Percentiles rank a stretch among this genome's conserved stretches.
These are phyloP conservation scores for Brassica nigra DNA, from an alignment of 345 rosid species.

Conservation along the genomic window DNA sequence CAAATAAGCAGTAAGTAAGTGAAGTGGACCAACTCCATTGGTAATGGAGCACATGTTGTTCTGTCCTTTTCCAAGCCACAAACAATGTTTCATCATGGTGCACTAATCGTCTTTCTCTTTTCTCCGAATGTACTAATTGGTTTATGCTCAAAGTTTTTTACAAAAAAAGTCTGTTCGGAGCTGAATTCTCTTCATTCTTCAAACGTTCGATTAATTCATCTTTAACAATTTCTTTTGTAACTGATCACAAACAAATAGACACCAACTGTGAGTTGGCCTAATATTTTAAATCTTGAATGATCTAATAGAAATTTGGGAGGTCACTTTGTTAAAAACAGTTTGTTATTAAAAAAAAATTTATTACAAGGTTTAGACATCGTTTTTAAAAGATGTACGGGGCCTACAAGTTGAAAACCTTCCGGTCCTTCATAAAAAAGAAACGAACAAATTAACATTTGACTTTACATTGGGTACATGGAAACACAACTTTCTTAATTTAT, in stretches of 20 bases:
- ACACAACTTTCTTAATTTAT: background rate
- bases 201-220: background rate
- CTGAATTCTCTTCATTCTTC: background rate
- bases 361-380: background rate
- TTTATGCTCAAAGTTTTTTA: conserved; percentile 16
- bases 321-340: background rate
- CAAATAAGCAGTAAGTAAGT: conserved; percentile 11
- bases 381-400: background rate
- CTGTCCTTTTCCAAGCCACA: conserved; percentile 37
- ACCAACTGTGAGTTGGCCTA: background rate
- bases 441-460: background rate
- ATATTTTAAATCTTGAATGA: background rate
- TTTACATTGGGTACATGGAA: background rate
- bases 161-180: background rate
- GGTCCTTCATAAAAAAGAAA: background rate
- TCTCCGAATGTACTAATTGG: background rate
- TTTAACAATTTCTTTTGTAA: background rate
- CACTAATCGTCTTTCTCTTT: conserved; percentile 9
- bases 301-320: background rate
- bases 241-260: background rate
- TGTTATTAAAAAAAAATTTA: background rate
- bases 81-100: conserved; percentile 12
- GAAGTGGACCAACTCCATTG: conserved; percentile 32
- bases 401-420: background rate
- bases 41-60: conserved; percentile 34